Evolutionary conservation across 2,329 filamentous ascomycete species (phyloP), one percentile per base, ranked within the genome.

Genomic region (Calonectria multiphialidica): DNA sequence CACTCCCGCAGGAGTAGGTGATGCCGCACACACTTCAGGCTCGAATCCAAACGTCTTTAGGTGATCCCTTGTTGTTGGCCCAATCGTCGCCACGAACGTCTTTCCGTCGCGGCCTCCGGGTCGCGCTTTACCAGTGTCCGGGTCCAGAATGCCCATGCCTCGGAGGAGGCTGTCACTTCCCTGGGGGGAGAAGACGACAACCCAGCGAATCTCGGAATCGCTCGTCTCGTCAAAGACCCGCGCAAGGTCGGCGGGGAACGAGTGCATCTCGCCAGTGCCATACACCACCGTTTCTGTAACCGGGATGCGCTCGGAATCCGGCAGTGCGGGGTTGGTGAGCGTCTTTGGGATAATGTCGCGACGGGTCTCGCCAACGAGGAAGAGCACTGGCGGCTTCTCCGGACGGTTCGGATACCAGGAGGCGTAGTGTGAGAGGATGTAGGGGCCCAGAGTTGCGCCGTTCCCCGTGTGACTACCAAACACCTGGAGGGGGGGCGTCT

Each of bases 261-360:
- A 92, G 53, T 90, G 89, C 92, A 95, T 95, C 70, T 96, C 93
- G 0, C 91, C 92, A 0, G 96, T 98, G 71, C 94, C 93, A 81
- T 99, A 99, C 15, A 98, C 92, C 2, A 96, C 91, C 9, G 95
- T 81, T 83, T 98, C 96, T 44, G 93, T 90, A 1, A 98, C 93
- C 9, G 83, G 83, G 25, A 97, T 93, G 61, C 90, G 86, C 65
- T 83, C 82, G 16, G 86, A 80, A 0, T 81, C 74, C 0, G 88
- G 82, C 10, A 95, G 83, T 0, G 81, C 77, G 0, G 86, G 80
- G 45, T 90, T 88, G 87, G 92, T 94, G 44, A 98, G 86, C 1
- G 91, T 95, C 77, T 90, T 94, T 1, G 97, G 96, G 74, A 99
- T 98, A 75, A 98, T 91, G 81, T 98, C 97, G 53, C 97, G 88